Base-by-base conservation (phyloP, 164 flowering plant species). In the Magnolia sinica region DNA sequence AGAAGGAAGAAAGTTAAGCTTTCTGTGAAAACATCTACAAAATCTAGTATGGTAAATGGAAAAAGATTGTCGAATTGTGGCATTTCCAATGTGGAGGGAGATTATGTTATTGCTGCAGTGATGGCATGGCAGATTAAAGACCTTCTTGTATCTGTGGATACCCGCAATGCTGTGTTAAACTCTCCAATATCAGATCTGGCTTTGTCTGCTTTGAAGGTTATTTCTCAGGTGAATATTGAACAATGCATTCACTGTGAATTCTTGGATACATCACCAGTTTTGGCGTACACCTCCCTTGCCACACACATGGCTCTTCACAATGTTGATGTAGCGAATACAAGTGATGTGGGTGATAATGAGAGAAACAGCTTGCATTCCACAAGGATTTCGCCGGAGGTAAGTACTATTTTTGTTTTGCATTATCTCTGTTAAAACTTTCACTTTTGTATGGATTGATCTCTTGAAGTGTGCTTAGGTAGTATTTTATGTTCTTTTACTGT, bases 111-210 rank as follows among this genome's bases (percentile, higher is more conserved):
- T 82, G 89, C 91, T 64, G 86, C 83, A 52, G 97, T 92, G 70
- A 74, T 90, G 64, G 86, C 96, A 55, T 96, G 98, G 98, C 98
- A 96, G 87, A 86, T 96, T 50, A 91, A 86, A 81, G 97, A 96
- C 37, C 72, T 94, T 83, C 87, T 96, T 75, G n/a, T 75, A 37
- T 79, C 80, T 75, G 87, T 83, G 49, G 82, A 87, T 61, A 75
- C 88, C 69, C 82, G 92, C 52, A 85, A 80, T 70, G 90, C 87
- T 64, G 49, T 93, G 7, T 71, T 94, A 19, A 76, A 76, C 23
- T 89, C 92, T 78, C 81, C 86, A 70, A 18, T 31, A 72, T 29
- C 88, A 22, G 89, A 83, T 73, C n/a, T 71, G 19, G 82, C 81
- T 77, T 88, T 88, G 74, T 76, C 76, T 63, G 83, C 97, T 65